Percentiles rank a stretch among this genome's conserved stretches.
phyloP scores from a whole-genome alignment of 768 basidiomycete genomes.

The Dictyophora rubrovolvata region DNA sequence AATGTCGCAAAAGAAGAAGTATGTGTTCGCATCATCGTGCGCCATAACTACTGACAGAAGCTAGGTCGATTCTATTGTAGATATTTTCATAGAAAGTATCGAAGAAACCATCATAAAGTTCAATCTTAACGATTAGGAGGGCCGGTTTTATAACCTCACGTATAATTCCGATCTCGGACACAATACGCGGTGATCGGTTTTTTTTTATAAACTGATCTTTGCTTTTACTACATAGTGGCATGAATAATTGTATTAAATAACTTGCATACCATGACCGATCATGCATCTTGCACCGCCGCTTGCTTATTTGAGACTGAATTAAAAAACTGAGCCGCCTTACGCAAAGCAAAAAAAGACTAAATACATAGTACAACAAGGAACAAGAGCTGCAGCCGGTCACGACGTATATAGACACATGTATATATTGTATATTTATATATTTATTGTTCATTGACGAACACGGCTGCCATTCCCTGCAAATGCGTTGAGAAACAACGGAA shows the following conservation, averaged over 20 bases:
- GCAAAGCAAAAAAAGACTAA: too few relatives aligned
- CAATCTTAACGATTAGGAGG: background rate
- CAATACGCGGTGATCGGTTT: too few relatives aligned
- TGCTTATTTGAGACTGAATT: too few relatives aligned
- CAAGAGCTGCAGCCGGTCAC: background rate
- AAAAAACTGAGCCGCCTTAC: too few relatives aligned
- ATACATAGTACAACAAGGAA: background rate
- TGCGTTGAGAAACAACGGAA: background rate
- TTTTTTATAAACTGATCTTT: too few relatives aligned
- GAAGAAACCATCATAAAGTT: conserved; percentile 41
- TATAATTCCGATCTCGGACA: background rate
- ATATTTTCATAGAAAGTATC: conserved; percentile 53
- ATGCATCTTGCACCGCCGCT: too few relatives aligned
- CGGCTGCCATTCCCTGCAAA: conserved; percentile 62
- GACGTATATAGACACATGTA: background rate
- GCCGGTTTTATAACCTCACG: too few relatives aligned
- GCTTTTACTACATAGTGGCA: too few relatives aligned
- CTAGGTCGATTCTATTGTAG: conserved; percentile 44
- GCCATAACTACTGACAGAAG: too few relatives aligned
- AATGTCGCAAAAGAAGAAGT: conserved; percentile 64
- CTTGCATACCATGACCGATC: too few relatives aligned
- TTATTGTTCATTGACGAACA: conserved; percentile 78
- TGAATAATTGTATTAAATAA: too few relatives aligned
- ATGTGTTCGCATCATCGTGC: too few relatives aligned
- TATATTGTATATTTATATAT: background rate